These are phyloP conservation scores for Cicer judaicum DNA, from an alignment of 306 rosid species.

Conservation along the genomic window DNA sequence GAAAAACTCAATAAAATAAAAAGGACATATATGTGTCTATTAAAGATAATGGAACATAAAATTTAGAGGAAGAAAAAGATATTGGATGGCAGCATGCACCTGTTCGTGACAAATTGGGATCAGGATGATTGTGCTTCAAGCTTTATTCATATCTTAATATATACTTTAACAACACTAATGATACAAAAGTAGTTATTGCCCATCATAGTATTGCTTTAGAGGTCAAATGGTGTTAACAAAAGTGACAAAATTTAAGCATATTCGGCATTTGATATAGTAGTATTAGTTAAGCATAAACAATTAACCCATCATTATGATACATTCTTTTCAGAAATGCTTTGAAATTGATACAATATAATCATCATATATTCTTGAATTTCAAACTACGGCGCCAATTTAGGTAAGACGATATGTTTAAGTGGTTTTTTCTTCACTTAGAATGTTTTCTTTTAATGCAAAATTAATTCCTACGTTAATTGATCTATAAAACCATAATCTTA, in stretches of 20 bases:
- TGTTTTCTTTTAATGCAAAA: constrained; percentile 16
- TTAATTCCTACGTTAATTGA: neutral
- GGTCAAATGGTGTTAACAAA: constrained; percentile 69
- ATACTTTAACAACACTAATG: constrained; percentile 62
- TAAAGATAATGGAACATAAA: constrained; percentile 40
- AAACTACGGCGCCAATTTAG: constrained; percentile 55
- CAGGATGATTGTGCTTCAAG: constrained; percentile 79
- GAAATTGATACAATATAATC: constrained; percentile 24
- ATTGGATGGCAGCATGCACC: constrained; percentile 64
- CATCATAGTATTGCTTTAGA: constrained; percentile 58
- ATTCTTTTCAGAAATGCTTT: constrained; percentile 42
- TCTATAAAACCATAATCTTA: neutral
- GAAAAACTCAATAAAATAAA: too few species aligned
- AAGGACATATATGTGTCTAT: too few species aligned
- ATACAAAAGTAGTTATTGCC: constrained; percentile 66
- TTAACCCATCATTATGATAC: constrained; percentile 42
- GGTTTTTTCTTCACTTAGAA: constrained; percentile 17
- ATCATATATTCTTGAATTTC: constrained; percentile 45
- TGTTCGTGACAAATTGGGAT: constrained; percentile 48
- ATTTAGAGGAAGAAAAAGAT: constrained; percentile 55
- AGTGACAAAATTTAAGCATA: constrained; percentile 53
- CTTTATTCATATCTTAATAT: constrained; percentile 68
- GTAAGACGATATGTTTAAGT: constrained; percentile 24
- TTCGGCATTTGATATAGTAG: constrained; percentile 43
- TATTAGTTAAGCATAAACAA: constrained; percentile 47